phyloP scores from a whole-genome alignment of 2,329 filamentous ascomycete species.

The Mariannaea sp. region DNA sequence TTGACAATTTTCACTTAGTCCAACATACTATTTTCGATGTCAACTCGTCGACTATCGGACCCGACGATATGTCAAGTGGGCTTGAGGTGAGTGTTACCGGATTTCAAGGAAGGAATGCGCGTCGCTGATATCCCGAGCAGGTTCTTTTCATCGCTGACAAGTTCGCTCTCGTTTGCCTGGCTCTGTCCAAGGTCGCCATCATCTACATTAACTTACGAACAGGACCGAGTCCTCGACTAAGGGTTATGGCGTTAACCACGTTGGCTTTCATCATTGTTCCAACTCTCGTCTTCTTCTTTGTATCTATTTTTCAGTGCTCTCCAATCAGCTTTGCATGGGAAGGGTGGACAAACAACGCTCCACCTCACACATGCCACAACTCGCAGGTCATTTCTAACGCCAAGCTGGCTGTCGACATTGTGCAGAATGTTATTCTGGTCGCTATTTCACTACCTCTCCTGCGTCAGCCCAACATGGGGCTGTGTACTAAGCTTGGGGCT shows the following conservation, averaged over 20 bases:
- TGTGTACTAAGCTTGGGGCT: constrained; percentile 51
- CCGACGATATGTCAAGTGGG: constrained; percentile 2
- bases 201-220: constrained; percentile 47
- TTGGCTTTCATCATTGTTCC: constrained; percentile 43
- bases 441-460: constrained; percentile 49
- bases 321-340: constrained; percentile 44
- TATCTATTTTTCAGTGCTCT: constrained; percentile 50
- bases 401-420: constrained; percentile 52
- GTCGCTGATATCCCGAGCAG: constrained; percentile 22
- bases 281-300: constrained; percentile 43
- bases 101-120: accelerated
- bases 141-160: constrained; percentile 39
- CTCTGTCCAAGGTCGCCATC: constrained; percentile 47
- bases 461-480: constrained; percentile 44
- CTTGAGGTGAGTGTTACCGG: background rate
- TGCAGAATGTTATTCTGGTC: constrained; percentile 52
- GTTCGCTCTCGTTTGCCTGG: constrained; percentile 46
- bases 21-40: constrained; percentile 13
- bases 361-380: constrained; percentile 27
- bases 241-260: constrained; percentile 41
- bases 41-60: background rate
- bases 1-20: background rate
- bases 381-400: constrained; percentile 45
- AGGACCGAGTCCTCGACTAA: constrained; percentile 42
- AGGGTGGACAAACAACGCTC: constrained; percentile 25